A percentile compares a stretch with the other conserved stretches of the same genome.
These are phyloP conservation scores for Silene coronaria DNA, from an alignment of 179 eudicot species.

Conservation along the genomic window DNA sequence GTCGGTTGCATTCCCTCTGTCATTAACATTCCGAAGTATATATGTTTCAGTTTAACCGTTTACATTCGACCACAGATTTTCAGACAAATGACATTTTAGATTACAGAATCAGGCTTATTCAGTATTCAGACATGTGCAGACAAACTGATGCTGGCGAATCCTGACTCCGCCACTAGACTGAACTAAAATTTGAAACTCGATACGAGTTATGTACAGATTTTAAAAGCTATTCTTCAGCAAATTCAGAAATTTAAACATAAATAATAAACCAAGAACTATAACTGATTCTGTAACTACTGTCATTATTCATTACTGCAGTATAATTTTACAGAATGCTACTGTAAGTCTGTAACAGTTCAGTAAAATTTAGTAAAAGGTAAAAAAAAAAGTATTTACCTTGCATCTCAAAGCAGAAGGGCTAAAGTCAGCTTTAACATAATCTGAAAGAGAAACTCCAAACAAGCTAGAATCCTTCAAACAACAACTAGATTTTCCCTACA, in stretches of 20 bases:
- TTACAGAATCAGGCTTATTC: no score
- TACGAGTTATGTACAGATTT: background rate
- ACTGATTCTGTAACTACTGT: background rate
- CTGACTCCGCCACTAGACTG: background rate
- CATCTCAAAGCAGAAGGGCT: constrained; percentile 32
- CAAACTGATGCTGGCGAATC: no score
- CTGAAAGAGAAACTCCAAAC: constrained; percentile 56
- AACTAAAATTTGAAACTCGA: background rate
- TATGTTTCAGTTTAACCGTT: background rate
- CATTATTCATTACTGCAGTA: background rate
- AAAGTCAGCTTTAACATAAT: constrained; percentile 40
- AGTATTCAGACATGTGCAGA: no score
- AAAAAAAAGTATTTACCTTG: constrained; percentile 34
- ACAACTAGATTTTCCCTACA: constrained; percentile 45
- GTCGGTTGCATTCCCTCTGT: constrained; percentile 32
- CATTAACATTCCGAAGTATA: background rate
- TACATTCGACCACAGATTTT: background rate
- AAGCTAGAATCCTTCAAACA: constrained; percentile 44
- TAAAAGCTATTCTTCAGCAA: no score
- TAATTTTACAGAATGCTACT: background rate
- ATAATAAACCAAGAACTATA: no score
- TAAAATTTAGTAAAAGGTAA: background rate
- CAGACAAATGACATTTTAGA: no score
- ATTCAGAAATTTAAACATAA: no score
- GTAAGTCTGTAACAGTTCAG: background rate